phyloP scores from a whole-genome alignment of 2,329 filamentous ascomycete species.

The Diaporthe batatas region DNA sequence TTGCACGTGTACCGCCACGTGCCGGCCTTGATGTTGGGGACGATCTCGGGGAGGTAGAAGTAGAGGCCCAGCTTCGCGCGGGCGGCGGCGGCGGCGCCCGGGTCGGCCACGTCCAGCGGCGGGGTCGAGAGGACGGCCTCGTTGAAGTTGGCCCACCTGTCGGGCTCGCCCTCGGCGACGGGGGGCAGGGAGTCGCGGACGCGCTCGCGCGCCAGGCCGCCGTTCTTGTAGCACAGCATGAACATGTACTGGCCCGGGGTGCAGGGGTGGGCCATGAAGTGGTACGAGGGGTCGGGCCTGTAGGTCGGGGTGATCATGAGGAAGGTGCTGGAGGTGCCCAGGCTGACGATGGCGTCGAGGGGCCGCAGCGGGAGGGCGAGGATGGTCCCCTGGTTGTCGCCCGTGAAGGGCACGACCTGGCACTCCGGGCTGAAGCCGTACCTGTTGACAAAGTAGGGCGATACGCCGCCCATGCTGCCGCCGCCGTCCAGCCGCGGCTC shows the following conservation, averaged over 20 bases:
- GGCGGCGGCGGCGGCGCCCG: slow-evolving; percentile 59
- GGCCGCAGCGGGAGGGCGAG: slow-evolving; percentile 88
- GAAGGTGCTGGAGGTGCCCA: slow-evolving; percentile 97
- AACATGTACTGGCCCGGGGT: slow-evolving; percentile 97
- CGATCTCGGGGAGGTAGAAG: slow-evolving; percentile 95
- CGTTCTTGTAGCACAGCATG: slow-evolving; percentile 99
- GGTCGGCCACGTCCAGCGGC: slow-evolving; percentile 73
- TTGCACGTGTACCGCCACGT: slow-evolving; percentile 84
- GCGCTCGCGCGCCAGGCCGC: slow-evolving; percentile 90
- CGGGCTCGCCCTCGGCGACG: slow-evolving; percentile 54
- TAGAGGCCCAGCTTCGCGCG: slow-evolving; percentile 91
- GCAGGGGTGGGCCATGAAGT: slow-evolving; percentile 98
- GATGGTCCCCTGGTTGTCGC: slow-evolving; percentile 96
- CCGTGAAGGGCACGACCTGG: slow-evolving; percentile 87
- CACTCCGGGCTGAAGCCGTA: slow-evolving; percentile 85
- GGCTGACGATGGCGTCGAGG: slow-evolving; percentile 91
- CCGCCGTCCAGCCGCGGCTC: slow-evolving; percentile 85
- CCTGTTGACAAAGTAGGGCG: slow-evolving; percentile 80
- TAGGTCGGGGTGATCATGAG: slow-evolving; percentile 96
- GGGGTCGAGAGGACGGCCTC: slow-evolving; percentile 75
- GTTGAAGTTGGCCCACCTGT: slow-evolving; percentile 87
- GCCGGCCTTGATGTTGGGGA: slow-evolving; percentile 88
- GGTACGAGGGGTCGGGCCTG: slow-evolving; percentile 89
- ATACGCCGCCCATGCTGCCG: slow-evolving; percentile 80
- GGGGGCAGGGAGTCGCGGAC: slow-evolving; percentile 83